A percentile compares a stretch with the other conserved stretches of the same genome.
These are phyloP conservation scores for Xylariaceae sp. DNA, from an alignment of 2,329 filamentous ascomycete species.

Conservation along the genomic window DNA sequence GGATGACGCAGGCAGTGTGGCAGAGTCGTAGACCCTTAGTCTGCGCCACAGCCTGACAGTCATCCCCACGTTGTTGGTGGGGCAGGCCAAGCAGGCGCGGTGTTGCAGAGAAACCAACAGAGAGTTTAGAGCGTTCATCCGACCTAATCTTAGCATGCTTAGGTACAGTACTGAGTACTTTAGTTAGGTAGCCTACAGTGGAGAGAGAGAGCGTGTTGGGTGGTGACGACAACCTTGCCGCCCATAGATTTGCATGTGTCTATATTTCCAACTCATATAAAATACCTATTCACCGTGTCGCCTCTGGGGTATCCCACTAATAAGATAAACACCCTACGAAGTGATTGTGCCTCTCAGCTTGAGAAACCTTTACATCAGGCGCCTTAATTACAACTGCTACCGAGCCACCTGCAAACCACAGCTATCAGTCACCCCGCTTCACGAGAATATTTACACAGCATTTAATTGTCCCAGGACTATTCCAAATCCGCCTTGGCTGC, in stretches of 20 bases:
- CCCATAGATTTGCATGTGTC: background rate
- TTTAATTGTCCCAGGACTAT: background rate
- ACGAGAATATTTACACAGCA: background rate
- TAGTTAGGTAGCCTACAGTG: background rate
- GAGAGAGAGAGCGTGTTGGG: background rate
- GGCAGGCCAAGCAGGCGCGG: background rate
- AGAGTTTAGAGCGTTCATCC: too few species aligned
- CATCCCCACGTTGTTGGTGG: slow-evolving; percentile 22
- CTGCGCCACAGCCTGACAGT: slow-evolving; percentile 17
- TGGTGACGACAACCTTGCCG: slow-evolving; percentile 34
- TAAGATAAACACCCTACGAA: too few species aligned
- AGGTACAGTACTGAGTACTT: too few species aligned
- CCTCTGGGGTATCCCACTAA: too few species aligned
- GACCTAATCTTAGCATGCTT: too few species aligned
- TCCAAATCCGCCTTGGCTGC: slow-evolving; percentile 24
- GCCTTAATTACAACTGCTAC: background rate
- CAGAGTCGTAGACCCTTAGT: slow-evolving; percentile 23
- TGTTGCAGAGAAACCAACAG: too few species aligned
- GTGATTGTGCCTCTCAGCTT: too few species aligned
- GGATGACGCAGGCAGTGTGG: slow-evolving; percentile 39
- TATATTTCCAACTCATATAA: slow-evolving; percentile 1
- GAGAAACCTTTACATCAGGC: background rate
- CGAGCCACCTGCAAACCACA: background rate
- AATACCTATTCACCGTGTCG: too few species aligned
- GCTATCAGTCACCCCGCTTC: background rate